These are phyloP conservation scores for Escovopsis sp. DNA, from an alignment of 2,329 filamentous ascomycete species.

Conservation along the genomic window DNA sequence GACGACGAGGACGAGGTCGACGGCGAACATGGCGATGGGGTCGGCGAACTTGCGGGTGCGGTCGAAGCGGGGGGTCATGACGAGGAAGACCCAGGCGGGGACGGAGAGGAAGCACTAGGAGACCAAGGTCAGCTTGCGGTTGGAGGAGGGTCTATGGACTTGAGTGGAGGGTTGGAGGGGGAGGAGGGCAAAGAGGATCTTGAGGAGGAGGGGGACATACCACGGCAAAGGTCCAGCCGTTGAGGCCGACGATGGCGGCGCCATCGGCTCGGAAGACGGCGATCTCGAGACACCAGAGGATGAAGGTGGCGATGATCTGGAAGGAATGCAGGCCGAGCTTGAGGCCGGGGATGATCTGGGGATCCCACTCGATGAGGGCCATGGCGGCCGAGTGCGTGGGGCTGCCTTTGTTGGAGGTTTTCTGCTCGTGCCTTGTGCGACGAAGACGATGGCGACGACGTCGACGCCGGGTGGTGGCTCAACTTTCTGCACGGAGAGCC, in stretches of 20 bases:
- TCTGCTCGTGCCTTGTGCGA: too few relatives aligned
- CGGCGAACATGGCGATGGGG: conserved; percentile 42
- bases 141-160: too few relatives aligned
- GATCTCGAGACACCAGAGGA: conserved; percentile 45
- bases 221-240: conserved; percentile 48
- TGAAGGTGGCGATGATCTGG: conserved; percentile 38
- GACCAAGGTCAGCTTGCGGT: background rate
- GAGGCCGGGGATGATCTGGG: conserved; percentile 36
- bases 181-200: too few relatives aligned
- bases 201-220: conserved; percentile 20
- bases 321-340: conserved; percentile 42
- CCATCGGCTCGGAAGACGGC: conserved; percentile 36
- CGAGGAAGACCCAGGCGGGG: conserved; percentile 48
- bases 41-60: conserved; percentile 46
- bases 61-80: conserved; percentile 47
- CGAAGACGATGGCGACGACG: too few relatives aligned
- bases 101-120: conserved; percentile 52
- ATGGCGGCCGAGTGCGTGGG: conserved; percentile 19
- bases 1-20: conserved; percentile 42
- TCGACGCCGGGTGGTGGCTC: too few relatives aligned
- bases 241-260: conserved; percentile 37
- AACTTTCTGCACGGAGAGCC: too few relatives aligned
- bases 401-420: too few relatives aligned
- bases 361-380: conserved; percentile 35
- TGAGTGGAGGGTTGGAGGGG: too few relatives aligned